Conservation (phyloP, 495 filamentous ascomycete species). For the Tuber aestivum region DNA sequence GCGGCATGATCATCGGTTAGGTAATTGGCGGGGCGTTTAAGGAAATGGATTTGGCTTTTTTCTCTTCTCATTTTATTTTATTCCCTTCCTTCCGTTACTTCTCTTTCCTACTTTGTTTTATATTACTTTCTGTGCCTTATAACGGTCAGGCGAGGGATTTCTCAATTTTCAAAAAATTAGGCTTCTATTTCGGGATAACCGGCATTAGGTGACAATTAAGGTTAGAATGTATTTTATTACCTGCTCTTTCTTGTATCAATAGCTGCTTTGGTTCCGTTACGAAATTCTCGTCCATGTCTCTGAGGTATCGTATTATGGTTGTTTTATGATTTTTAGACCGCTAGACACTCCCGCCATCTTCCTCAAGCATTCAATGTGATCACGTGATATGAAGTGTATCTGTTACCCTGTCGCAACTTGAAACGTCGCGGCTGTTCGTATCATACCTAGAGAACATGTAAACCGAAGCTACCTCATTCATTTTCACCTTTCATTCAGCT, state of each 20-base stretch:
- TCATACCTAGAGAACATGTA: neutral
- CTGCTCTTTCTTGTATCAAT: neutral
- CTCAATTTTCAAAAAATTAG: neutral
- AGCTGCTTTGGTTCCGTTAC: neutral
- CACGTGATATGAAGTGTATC: neutral
- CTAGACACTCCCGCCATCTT: neutral
- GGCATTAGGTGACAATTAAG: neutral
- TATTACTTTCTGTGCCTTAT: neutral
- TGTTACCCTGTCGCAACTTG: neutral
- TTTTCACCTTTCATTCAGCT: neutral
- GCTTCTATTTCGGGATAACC: neutral
- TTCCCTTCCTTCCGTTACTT: no score
- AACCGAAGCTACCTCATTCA: neutral
- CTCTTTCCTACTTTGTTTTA: neutral
- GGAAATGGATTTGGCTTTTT: constrained; percentile 19
- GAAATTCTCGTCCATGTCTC: neutral
- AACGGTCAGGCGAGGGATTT: neutral
- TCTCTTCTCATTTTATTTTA: constrained; percentile 10
- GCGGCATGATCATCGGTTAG: constrained; percentile 37
- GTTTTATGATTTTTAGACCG: neutral
- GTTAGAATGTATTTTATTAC: constrained; percentile 2
- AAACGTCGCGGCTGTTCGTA: neutral
- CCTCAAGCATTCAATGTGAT: neutral
- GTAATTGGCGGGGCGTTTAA: constrained; percentile 22
- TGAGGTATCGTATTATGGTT: neutral